A percentile compares a stretch with the other conserved stretches of the same genome.
These are phyloP conservation scores for Coniochaeta sp. DNA, from an alignment of 2,329 filamentous ascomycete species.

Conservation along the genomic window DNA sequence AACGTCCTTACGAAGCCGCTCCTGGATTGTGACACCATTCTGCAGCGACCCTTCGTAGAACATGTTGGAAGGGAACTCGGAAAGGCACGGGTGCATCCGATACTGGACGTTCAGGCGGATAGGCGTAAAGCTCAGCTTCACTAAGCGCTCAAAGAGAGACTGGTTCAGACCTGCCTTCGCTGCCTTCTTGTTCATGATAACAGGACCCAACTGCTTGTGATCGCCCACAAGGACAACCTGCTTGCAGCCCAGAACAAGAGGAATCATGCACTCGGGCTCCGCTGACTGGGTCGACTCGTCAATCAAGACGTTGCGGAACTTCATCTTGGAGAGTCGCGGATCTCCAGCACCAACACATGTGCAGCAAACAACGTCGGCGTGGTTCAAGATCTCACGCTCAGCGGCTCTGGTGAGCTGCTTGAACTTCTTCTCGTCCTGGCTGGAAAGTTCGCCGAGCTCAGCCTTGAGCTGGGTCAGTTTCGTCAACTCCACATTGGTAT, in stretches of 20 bases:
- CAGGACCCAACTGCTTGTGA: slow-evolving; percentile 93
- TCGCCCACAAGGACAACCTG: slow-evolving; percentile 98
- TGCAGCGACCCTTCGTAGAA: slow-evolving; percentile 97
- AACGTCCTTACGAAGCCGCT: slow-evolving; percentile 83
- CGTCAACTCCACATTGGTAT: slow-evolving; percentile 86
- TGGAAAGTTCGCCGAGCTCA: slow-evolving; percentile 84
- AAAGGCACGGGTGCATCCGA: slow-evolving; percentile 97
- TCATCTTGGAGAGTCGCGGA: slow-evolving; percentile 90
- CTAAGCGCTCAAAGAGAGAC: slow-evolving; percentile 94
- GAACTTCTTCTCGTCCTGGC: slow-evolving; percentile 96
- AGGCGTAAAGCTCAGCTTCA: slow-evolving; percentile 81
- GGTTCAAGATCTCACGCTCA: slow-evolving; percentile 89
- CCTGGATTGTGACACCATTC: slow-evolving; percentile 87
- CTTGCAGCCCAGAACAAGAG: slow-evolving; percentile 92
- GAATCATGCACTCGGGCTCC: slow-evolving; percentile 98
- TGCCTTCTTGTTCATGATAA: slow-evolving; percentile 99
- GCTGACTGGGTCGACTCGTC: slow-evolving; percentile 98
- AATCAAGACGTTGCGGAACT: slow-evolving; percentile 95
- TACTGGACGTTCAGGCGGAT: slow-evolving; percentile 96
- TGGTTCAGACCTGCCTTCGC: slow-evolving; percentile 96
- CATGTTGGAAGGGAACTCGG: slow-evolving; percentile 98
- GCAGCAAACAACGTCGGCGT: slow-evolving; percentile 97
- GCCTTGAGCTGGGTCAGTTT: slow-evolving; percentile 91
- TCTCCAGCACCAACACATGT: slow-evolving; percentile 97
- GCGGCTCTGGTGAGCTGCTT: slow-evolving; percentile 91